Base-by-base conservation (phyloP, 148 eudicot genomes). In the Rhododendron williamsianum region DNA sequence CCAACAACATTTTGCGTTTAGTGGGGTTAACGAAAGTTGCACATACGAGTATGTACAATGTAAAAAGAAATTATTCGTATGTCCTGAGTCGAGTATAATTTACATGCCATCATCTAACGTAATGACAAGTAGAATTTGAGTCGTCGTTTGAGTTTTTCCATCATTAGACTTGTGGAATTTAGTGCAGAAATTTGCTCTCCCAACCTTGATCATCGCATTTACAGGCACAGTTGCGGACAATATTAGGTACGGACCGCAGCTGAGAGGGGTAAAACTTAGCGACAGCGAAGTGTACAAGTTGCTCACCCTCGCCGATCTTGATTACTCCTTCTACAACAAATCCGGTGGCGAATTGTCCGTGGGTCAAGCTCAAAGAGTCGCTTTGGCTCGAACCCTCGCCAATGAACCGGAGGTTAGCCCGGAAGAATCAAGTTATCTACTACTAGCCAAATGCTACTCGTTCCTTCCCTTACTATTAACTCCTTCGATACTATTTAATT, bases 301-400 rank as follows among this genome's bases (percentile, higher is more conserved):
- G 89, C 87, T 91, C 11, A 86, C 84, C 35, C 91, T 91, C 18
- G 93, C 92, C 3, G 93, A 91, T 73, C 91, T 91, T 63, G 92
- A 90, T 65, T 21, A 87, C 25, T 87, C 92, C 2, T 87, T 90
- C 77, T 89, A 81, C 89, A 65, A 71, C 56, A 90, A 89, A 76
- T 81, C 86, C 11, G 90, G 88, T 1, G 49, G 86, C n/a, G 93
- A 91, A 49, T 78, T 91, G 74, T 91, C 93, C 3, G 92, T 91
- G 11, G 93, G 93, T 52, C 93, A 91, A 84, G 93, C 93, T 83
- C 93, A 91, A 78, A 82, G 93, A 13, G 93, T 91, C 74, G 92
- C 93, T 19, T 92, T 91, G 19, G 93, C 93, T 25, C 87, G 93
- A 51, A 91, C 93, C 73, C 81, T 91, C 45, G 93, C 93, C 33